Evolutionary conservation across 2,329 filamentous ascomycete species (phyloP), one percentile per base, ranked within the genome.

Genomic region (Colletotrichum orchidophilum): DNA sequence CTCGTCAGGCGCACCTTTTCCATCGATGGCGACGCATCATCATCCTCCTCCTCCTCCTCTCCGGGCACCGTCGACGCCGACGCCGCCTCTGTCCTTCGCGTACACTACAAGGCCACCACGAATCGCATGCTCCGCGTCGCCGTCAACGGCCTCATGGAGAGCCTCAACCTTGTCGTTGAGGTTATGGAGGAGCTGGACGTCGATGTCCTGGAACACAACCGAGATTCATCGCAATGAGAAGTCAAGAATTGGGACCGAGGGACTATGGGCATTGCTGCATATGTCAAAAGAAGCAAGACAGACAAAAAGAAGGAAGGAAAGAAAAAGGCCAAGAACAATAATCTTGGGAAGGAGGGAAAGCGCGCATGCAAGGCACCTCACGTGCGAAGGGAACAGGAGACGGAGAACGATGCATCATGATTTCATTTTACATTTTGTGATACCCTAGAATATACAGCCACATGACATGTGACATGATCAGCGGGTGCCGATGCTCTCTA

Each of bases 71-170:
- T 75, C 12, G 57, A 50, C 9, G 66, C 71, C 27, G 70, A 74
- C 31, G 78, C 79, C 50, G 77, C 80, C 21, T 81, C 78, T 26
- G 82, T 95, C 5, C 85, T 98, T 59, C 86, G 88, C 71, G 92
- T 94, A 11, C 88, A 92, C 71, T 98, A 98, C 83, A 88, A 87
- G 65, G 96, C 96, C 1, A 94, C 94, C 0, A 98, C 96, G 24
- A 97, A 98, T 80, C 92, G 96, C 75, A 98, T 98, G 96, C 87
- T 99, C 69, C 92, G 96, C 54, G 96, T 99, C 2, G 94, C 96
- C 3, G 95, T 98, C 67, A 98, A 98, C 83, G 94, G 95, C 11
- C 98, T 98, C 81, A 95, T 98, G 87, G 96, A 98, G 77, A 97
- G 93, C 75, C 81, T 98, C 66, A 90, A 91, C 63, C 90, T 98